Evolutionary conservation across 192 early-diverging fungal species (phyloP), one percentile per base, ranked within the genome.

Genomic region (Chytriomyces sp.): DNA sequence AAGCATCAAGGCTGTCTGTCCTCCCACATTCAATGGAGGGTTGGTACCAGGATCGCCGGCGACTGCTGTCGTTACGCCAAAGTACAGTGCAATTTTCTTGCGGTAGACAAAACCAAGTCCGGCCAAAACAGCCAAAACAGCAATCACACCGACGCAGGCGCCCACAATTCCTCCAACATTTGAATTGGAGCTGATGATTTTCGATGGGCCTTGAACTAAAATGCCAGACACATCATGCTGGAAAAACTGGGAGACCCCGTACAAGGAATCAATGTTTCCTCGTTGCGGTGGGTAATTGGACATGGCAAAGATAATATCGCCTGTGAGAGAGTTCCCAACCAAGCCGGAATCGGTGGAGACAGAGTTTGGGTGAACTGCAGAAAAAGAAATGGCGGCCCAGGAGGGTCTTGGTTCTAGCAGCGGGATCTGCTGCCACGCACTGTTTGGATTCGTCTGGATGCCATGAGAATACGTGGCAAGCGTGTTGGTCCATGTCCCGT

Each of bases 371-470:
- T 63, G 48, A 9, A 59, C 43, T 1, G 49, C 76, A 6, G 76
- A 45, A 46, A 77, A 77, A 6, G 76, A 77, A 24, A 77, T 44
- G 7, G 43, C 23, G 13, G 76, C 66, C 76, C 76, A 77, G 7
- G 66, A 43, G 8, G 76, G 76, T 16, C 20, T 11, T 18, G 76
- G 24, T 7, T 13, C 28, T 5, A 20, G 9, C 18, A 77, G 26
- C 28, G 48, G 10, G 10, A 66, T 49, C 45, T 69, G 26, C n/a
- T 18, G 45, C 76, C 76, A 77, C 2, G 67, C 67, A 6, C 67
- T 45, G 7, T 50, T 45, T 7, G 50, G 26, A 59, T 69, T 69
- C 44, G 61, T 24, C 6, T 47, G 13, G 44, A 77, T 48, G 13
- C 35, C 67, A 48, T 77, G 67, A 11, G 59, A 24, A 60, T 11